Evolutionary conservation across 345 rosid genomes (phyloP), one percentile per base, ranked within the genome.

Genomic region (Mangifera indica): DNA sequence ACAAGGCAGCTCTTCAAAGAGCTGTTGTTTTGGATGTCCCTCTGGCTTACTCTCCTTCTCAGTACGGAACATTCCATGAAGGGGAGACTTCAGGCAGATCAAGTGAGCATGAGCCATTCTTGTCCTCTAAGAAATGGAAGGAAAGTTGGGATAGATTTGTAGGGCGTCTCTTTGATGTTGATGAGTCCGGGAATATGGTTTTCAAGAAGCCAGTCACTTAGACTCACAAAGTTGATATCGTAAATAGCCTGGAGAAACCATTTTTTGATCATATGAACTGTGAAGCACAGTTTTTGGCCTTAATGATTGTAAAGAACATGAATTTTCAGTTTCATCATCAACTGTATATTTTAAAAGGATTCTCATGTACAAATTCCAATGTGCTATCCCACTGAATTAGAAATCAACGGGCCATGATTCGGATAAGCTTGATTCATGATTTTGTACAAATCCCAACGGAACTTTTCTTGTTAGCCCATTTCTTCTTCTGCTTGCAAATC

Each of bases 21-120:
- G 97, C 96, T 15, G 84, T 82, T 57, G 88, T 86, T 69, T 77
- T 95, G 74, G 78, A 89, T 78, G 87, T 95, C 37, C 96, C 96
- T 52, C 79, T 77, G 48, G 87, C 95, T 57, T 77, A 73, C 76
- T 80, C 89, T 6, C 83, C 83, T 18, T 63, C 90, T 6, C 61
- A 89, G 17, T 95, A 92, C 62, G 99, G 98, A 70, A 95, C 99
- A 55, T 93, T 93, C 72, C 67, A 63, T 22, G 97, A 88, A 79
- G 92, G 89, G 14, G 91, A 87, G 77, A 80, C 75, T 80, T 87
- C 95, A 32, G 74, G 77, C 56, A 75, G 79, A 74, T 87, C 87
- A 70, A 52, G 77, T 34, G 77, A 54, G 13, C 74, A 75, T 55
- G 66, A 56, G 18, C 58, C 81, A 0, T 32, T 70, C 22, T 74